A percentile compares a stretch with the other conserved stretches of the same genome.
Evolutionary conservation across 116 monocot species (phyloP).

Genomic region (Papilionanthe hybrid): DNA sequence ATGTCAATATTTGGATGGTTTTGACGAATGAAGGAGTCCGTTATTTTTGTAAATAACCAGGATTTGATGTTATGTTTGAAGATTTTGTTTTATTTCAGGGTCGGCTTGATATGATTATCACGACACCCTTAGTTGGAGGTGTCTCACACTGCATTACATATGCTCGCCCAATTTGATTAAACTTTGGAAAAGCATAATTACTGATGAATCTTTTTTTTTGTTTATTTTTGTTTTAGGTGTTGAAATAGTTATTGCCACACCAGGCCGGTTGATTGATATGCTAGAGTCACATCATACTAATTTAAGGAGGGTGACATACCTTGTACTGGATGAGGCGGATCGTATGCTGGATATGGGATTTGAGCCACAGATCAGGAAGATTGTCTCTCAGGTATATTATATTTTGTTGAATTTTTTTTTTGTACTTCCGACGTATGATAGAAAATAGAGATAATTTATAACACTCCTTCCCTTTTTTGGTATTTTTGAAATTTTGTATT

Average conservation of each 20-base stretch:
- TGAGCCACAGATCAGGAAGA: conserved; percentile 99
- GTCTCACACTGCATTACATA: neutral
- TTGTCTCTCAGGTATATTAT: conserved; percentile 72
- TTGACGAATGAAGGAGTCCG: neutral
- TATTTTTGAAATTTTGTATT: neutral
- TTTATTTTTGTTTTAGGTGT: conserved; percentile 60
- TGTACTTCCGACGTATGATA: neutral
- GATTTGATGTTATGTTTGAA: neutral
- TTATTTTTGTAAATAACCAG: neutral
- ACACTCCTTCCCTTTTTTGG: neutral
- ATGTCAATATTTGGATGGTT: neutral
- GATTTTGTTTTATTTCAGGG: neutral
- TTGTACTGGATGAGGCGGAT: conserved; percentile 99
- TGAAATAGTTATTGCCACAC: conserved; percentile 99
- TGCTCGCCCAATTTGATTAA: neutral
- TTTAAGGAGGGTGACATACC: conserved; percentile 92
- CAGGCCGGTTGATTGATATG: conserved; percentile 99
- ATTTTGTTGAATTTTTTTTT: neutral
- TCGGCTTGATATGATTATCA: neutral
- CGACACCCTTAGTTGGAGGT: neutral
- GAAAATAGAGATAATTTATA: neutral
- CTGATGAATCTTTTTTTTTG: conserved; percentile 13
- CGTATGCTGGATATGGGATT: conserved; percentile 99
- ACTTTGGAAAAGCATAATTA: neutral
- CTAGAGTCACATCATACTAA: conserved; percentile 97